These are phyloP conservation scores for Brassica juncea DNA, from an alignment of 345 rosid genomes.

Conservation along the genomic window DNA sequence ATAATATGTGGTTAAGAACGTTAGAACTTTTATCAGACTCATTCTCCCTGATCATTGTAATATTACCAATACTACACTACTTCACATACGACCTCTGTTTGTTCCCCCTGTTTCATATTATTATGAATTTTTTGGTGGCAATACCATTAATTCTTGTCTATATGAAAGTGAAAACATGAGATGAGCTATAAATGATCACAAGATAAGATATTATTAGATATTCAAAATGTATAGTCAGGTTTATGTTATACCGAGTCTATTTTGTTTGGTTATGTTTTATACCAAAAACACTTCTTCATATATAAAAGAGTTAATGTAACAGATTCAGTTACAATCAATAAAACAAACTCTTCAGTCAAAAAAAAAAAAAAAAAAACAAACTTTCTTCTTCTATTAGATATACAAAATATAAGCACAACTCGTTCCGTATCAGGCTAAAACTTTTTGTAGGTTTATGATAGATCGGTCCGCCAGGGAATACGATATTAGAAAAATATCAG, in stretches of 20 bases:
- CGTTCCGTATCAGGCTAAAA: background rate
- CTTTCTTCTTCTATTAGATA: background rate
- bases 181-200: conserved; percentile 4
- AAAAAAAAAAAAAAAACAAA: too few species aligned
- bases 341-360: too few species aligned
- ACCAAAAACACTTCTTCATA: too few species aligned
- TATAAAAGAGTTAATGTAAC: too few species aligned
- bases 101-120: background rate
- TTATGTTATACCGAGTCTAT: too few species aligned
- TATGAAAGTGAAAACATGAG: conserved; percentile 27
- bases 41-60: background rate
- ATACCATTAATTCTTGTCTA: conserved; percentile 16
- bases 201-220: too few species aligned
- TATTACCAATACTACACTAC: background rate
- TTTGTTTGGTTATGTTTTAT: too few species aligned
- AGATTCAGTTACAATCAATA: too few species aligned
- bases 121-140: conserved; percentile 4
- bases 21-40: background rate
- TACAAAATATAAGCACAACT: background rate
- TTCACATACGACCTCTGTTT: conserved; percentile 11
- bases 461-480: background rate
- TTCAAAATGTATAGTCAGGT: too few species aligned
- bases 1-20: background rate
- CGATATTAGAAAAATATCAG: background rate
- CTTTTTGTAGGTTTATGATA: background rate